Base-by-base conservation (phyloP, 495 filamentous ascomycete genomes). In the Penicillium canariense region DNA sequence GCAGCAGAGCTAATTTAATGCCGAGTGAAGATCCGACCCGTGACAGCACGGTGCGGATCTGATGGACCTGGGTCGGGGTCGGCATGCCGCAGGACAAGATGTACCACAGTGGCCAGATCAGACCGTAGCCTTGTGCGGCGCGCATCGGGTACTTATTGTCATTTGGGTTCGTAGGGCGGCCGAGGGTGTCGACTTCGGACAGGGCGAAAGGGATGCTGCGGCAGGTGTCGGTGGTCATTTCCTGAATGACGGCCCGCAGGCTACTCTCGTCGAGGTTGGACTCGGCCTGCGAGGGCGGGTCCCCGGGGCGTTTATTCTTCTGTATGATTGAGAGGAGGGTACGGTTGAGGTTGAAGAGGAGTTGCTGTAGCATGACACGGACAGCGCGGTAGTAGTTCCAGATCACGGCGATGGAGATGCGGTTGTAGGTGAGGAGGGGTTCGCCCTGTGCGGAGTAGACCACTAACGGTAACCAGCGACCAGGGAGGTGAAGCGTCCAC, bases 51-150 rank as follows among this genome's bases (percentile, higher is more conserved):
- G 50, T 48, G 0, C 65, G 60, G 22, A 75, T 68, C 42, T 69
- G 66, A 8, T 64, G 48, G 2, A 48, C 48, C 54, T 77, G 73
- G 0, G 50, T 46, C 11, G 66, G 59, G 1, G 68, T 72, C 1
- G 73, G 71, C 39, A 76, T 53, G 0, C 70, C 72, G 28, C 59
- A 71, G 12, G 69, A 66, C 6, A 73, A 32, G 11, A 74, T 62
- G 32, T 74, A 73, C 75, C 75, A 77, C 15, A 76, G 51, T 0
- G 75, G 75, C 75, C 75, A 77, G 2, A 76, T 62, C 48, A 75
- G 59, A 15, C 63, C 66, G 27, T 75, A 72, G 0, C 56, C 70
- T 14, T 71, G 66, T 5, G 68, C 67, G 9, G 68, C 71, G 14
- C 72, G 70, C 2, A 72, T 52, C 3, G 60, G 55, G 23, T 52